Evolutionary conservation across 371 early-diverging fungal genomes (phyloP), one percentile per base, ranked within the genome.

Genomic region (Lichtheimia ramosa): DNA sequence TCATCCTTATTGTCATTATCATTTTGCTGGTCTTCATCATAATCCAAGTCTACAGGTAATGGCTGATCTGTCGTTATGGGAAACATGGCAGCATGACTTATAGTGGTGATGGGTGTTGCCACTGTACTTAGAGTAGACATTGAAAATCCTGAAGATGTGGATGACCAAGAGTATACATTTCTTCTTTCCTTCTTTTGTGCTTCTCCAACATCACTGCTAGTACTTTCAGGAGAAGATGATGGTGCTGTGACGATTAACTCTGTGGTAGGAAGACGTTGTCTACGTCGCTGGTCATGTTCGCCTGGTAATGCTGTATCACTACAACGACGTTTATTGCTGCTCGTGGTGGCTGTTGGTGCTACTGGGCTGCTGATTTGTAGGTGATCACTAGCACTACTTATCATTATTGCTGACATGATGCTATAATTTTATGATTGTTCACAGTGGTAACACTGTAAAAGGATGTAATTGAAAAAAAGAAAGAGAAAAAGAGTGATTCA

Each of bases 161-260:
- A 60, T 15, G 60, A 60, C 60, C 60, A 60, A 6, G 60, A 60
- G 21, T 46, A 53, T 5, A 60, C 54, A 16, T 60, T 60, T 60
- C 53, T 51, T 20, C 60, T 53, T 1, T 28, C 20, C 16, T 39
- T 48, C 24, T 60, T 48, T 21, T 42, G 56, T 55, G 7, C 23
- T 14, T 51, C 51, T 34, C 20, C 41, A n/a, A n/a, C n/a, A 40
- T 41, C 18, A 6, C 10, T 40, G 15, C n/a, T 21, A 3, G 34
- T 25, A 5, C 25, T 13, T 21, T 46, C 18, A 46, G 25, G 39
- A 8, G 39, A 34, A 21, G 52, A 43, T 8, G 28, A 39, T 43
- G 25, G 53, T 39, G 54, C 43, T 15, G 48, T 28, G 23, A 46
- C 34, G 2, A 34, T 34, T 34, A 34, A 8, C 34, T 34, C 34